Conservation (phyloP, 768 basidiomycete genomes). For the Macrolepiota fuliginosa region DNA sequence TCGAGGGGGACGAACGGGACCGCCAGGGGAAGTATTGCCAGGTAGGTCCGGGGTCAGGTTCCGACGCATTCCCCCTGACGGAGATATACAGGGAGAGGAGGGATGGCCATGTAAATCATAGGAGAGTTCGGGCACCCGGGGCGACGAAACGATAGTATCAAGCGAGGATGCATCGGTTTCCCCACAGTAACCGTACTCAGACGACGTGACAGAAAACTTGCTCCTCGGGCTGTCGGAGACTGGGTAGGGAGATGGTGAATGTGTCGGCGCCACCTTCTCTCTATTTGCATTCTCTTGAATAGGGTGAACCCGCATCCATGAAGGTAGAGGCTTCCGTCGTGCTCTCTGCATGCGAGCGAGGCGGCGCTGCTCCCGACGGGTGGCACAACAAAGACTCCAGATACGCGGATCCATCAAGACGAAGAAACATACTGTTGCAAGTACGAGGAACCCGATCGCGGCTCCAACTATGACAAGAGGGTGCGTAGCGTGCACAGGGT, state of each 20-base stretch:
- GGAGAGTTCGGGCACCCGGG: constrained; percentile 3
- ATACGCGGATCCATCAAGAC: constrained; percentile 7
- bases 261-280: neutral
- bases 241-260: neutral
- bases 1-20: constrained; percentile 14
- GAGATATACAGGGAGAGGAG: neutral
- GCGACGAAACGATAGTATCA: constrained; percentile 11
- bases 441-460: neutral
- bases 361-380: neutral
- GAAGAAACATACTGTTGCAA: constrained; percentile 1
- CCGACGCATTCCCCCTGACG: neutral
- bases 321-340: neutral
- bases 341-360: neutral
- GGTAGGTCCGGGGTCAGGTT: neutral
- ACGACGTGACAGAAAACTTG: constrained; percentile 16
- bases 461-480: constrained; percentile 8
- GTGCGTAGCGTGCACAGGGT: neutral
- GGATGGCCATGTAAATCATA: neutral
- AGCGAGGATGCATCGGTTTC: neutral
- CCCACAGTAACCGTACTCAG: constrained; percentile 12
- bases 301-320: constrained; percentile 1
- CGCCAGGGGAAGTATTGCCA: neutral
- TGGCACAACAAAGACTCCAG: neutral
- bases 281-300: neutral
- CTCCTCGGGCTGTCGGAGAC: neutral